Base-by-base conservation (phyloP, 192 early-diverging fungal genomes). In the Backusella macrospora region DNA sequence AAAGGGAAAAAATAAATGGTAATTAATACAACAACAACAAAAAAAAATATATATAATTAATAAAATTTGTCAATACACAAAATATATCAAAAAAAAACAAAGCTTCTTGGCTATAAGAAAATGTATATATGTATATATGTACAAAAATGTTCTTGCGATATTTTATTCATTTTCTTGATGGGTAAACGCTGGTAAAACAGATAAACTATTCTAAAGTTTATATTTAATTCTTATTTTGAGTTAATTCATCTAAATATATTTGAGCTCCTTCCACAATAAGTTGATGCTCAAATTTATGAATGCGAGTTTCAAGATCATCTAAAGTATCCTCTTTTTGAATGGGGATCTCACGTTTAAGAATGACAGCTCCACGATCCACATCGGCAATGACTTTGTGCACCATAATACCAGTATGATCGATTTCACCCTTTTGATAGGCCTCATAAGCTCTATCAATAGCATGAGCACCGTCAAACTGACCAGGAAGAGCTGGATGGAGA, bases 311-410 rank as follows among this genome's bases (percentile, higher is more conserved):
- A 73, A 99, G 75, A 65, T 85, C 86, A 63, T 92, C 89, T 65
- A 98, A 73, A 48, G 89, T 90, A 74, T 99, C 98, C 39, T 77
- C 83, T 21, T 87, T 82, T 29, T 85, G 69, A 72, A 98, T 96
- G 26, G 93, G 92, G 4, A 98, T 85, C 68, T 88, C 85, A 75
- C 90, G 86, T 48, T 91, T 82, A 68, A 96, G 40, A 23, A 99
- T 88, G 5, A 95, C 95, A 73, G 92, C 88, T n/a, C 98, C 98
- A 40, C 94, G 87, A 83, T 99, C 98, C 9, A 99, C 97, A 72
- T 94, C 95, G 1, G 95, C 90, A 67, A 99, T 98, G 29, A 98
- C 96, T 49, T 93, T 89, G 83, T 99, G 97, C 16, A 99, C 93
- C 94, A 94, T 94, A 64, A 92, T 90, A 65, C 94, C 94, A 0